Conservation (phyloP, 2,329 filamentous ascomycete genomes). For the Colletotrichum cereale region DNA sequence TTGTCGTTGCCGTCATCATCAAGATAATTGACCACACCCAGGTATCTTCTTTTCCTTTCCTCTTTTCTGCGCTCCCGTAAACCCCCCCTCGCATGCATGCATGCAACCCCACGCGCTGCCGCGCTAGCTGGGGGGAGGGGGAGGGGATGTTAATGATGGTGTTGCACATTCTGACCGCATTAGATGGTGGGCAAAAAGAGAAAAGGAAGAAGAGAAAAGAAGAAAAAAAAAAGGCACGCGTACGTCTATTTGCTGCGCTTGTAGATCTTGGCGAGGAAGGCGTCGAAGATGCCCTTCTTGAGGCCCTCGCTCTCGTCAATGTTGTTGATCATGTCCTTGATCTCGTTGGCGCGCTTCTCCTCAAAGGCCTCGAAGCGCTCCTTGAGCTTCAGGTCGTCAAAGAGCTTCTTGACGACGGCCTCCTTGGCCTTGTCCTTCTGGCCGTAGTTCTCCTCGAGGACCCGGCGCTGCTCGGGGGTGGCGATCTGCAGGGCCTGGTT, state of each 20-base stretch:
- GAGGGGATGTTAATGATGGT: background rate
- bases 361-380: slow-evolving; percentile 89
- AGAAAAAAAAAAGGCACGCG: background rate
- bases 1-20: slow-evolving; percentile 31
- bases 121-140: background rate
- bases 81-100: background rate
- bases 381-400: slow-evolving; percentile 86
- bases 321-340: slow-evolving; percentile 79
- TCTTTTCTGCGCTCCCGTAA: background rate
- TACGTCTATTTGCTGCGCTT: slow-evolving; percentile 87
- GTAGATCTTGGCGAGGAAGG: slow-evolving; percentile 96
- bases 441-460: slow-evolving; percentile 94
- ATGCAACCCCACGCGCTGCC: background rate
- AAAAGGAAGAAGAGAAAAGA: background rate
- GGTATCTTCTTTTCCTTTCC: slow-evolving; percentile 32
- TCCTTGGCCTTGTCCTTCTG: slow-evolving; percentile 88
- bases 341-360: slow-evolving; percentile 84
- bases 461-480: slow-evolving; percentile 85
- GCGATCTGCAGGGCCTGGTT: slow-evolving; percentile 90
- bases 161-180: slow-evolving; percentile 12
- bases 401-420: slow-evolving; percentile 88
- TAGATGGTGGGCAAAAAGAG: background rate
- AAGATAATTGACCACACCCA: slow-evolving; percentile 20
- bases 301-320: slow-evolving; percentile 90
- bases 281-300: slow-evolving; percentile 90